These are phyloP conservation scores for Pseudoturritis turrita DNA, from an alignment of 345 rosid genomes.

Conservation along the genomic window DNA sequence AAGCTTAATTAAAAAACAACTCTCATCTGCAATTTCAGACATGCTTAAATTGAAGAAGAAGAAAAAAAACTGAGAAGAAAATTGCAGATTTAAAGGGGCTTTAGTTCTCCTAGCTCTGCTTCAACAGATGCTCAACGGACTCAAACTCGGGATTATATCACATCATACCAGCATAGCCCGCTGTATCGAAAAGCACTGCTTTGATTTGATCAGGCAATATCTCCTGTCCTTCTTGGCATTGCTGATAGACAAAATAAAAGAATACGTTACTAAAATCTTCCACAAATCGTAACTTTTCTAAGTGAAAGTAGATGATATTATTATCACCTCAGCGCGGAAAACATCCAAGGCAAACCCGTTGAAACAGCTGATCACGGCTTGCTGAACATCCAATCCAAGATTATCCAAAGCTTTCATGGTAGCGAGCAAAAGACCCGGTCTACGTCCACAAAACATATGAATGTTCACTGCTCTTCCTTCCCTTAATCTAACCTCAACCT, in stretches of 20 bases:
- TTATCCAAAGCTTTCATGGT: constrained; percentile 91
- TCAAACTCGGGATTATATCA: neutral
- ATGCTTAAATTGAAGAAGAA: constrained; percentile 7
- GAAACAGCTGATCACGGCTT: constrained; percentile 95
- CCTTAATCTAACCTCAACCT: constrained; percentile 93
- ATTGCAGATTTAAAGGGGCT: neutral
- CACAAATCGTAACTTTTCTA: neutral
- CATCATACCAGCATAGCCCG: constrained; percentile 60
- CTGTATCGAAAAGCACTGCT: constrained; percentile 84
- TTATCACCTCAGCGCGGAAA: constrained; percentile 84
- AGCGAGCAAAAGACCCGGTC: constrained; percentile 85
- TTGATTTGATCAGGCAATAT: constrained; percentile 84
- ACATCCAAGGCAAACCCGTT: constrained; percentile 93
- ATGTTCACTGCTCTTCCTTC: constrained; percentile 98
- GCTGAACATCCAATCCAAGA: constrained; percentile 92
- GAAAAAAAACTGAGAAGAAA: constrained; percentile 2
- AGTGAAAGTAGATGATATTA: neutral
- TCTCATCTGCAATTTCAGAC: constrained; percentile 12
- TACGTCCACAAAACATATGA: constrained; percentile 93
- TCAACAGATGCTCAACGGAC: constrained; percentile 8
- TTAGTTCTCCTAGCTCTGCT: constrained; percentile 20
- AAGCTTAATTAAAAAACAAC: neutral
- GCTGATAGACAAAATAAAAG: constrained; percentile 38
- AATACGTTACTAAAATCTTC: neutral
- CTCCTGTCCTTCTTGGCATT: constrained; percentile 86